phyloP scores from a whole-genome alignment of 1,284 basidiomycete species.

The Ustilago nuda region DNA sequence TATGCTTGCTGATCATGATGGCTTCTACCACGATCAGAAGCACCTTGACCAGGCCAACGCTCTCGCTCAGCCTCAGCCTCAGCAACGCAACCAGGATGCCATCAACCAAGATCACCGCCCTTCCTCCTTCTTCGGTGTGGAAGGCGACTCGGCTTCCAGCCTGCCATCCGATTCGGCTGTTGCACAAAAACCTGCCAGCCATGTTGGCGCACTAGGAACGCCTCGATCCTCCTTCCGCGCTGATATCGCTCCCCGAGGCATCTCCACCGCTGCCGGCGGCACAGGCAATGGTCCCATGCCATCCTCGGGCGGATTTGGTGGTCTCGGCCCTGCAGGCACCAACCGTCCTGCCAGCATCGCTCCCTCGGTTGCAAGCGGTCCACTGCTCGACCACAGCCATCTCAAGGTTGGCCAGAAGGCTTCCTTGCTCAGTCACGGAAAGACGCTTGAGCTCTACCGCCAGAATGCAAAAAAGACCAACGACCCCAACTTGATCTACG shows the following conservation, averaged over 20 bases:
- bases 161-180: conserved; percentile 12
- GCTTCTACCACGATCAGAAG: conserved; percentile 43
- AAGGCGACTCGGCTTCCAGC: conserved; percentile 25
- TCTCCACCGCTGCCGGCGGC: conserved; percentile 57
- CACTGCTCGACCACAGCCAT: conserved; percentile 88
- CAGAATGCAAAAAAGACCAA: conserved; percentile 98
- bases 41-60: conserved; percentile 33
- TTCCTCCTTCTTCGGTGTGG: conserved; percentile 53
- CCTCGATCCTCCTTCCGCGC: conserved; percentile 32
- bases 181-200: conserved; percentile 13
- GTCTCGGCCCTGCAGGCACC: conserved; percentile 49
- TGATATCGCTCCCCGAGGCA: conserved; percentile 37
- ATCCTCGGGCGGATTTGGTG: conserved; percentile 33
- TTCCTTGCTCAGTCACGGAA: conserved; percentile 89
- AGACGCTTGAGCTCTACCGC: conserved; percentile 95
- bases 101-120: conserved; percentile 32
- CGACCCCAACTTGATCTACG: conserved; percentile 96
- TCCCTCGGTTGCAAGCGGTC: conserved; percentile 50
- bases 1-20: conserved; percentile 38
- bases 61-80: conserved; percentile 18
- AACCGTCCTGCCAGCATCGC: conserved; percentile 61
- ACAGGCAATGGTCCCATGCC: conserved; percentile 59
- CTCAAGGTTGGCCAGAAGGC: conserved; percentile 92
- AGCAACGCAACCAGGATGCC: conserved; percentile 25
- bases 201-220: conserved; percentile 17